phyloP scores from a whole-genome alignment of 352 stramenopile species.

The Phytophthora cryptogea region DNA sequence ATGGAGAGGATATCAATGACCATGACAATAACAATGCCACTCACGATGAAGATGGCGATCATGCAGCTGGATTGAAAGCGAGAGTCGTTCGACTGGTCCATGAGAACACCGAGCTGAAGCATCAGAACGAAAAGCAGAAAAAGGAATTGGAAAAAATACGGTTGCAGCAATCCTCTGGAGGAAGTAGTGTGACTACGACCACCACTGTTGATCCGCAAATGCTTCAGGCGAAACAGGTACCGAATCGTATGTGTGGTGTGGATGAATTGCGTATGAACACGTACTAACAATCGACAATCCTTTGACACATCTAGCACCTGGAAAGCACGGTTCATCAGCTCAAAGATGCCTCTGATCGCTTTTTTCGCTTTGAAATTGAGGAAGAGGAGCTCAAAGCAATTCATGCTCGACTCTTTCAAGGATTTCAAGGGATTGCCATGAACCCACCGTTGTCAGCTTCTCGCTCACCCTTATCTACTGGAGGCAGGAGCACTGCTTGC shows the following conservation, averaged over 20 bases:
- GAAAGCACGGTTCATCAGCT: conserved; percentile 67
- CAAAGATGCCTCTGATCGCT: conserved; percentile 80
- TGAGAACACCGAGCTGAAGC: conserved; percentile 73
- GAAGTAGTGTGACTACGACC: neutral
- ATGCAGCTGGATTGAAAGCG: conserved; percentile 25
- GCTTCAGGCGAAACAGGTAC: conserved; percentile 39
- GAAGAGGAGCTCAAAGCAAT: conserved; percentile 90
- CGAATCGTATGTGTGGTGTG: neutral
- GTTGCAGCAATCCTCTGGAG: conserved; percentile 17
- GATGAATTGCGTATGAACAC: neutral
- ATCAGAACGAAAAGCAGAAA: conserved; percentile 58
- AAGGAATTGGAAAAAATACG: conserved; percentile 61
- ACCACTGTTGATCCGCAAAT: conserved; percentile 27
- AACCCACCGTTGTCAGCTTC: conserved; percentile 15
- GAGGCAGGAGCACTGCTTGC: conserved; percentile 3
- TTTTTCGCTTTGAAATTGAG: conserved; percentile 95
- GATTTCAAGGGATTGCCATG: conserved; percentile 17
- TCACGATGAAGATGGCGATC: conserved; percentile 20
- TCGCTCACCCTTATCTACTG: conserved; percentile 17
- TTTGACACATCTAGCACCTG: conserved; percentile 46
- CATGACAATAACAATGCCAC: conserved; percentile 31
- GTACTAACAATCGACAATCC: neutral
- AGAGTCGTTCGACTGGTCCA: conserved; percentile 58
- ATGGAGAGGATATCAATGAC: conserved; percentile 6
- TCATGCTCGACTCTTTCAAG: conserved; percentile 59